phyloP scores from a whole-genome alignment of 257 asterid species.

The Penstemon eatonii region DNA sequence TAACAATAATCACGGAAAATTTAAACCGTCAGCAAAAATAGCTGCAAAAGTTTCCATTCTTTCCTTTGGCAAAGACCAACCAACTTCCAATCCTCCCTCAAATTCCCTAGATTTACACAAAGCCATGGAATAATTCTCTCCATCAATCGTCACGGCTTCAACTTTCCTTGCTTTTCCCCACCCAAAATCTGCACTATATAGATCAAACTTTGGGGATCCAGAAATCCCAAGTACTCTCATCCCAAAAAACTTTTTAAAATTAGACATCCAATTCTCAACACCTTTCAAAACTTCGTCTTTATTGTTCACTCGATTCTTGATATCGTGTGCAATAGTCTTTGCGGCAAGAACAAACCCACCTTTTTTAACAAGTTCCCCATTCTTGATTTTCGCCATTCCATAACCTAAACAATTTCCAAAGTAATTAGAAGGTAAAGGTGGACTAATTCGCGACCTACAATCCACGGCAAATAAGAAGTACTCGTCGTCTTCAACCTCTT shows the following conservation, averaged over 20 bases:
- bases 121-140: constrained; percentile 36
- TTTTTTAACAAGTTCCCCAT: constrained; percentile 24
- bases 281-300: constrained; percentile 29
- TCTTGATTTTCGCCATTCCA: constrained; percentile 25
- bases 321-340: constrained; percentile 32
- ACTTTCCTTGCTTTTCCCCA: constrained; percentile 46
- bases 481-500: constrained; percentile 16
- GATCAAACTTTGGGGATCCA: constrained; percentile 54
- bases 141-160: constrained; percentile 41
- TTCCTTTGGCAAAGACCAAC: constrained; percentile 31
- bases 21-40: constrained; percentile 31
- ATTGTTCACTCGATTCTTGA: constrained; percentile 28
- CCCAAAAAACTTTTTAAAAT: background rate
- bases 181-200: constrained; percentile 46
- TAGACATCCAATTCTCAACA: constrained; percentile 33
- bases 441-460: constrained; percentile 34
- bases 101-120: constrained; percentile 32
- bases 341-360: constrained; percentile 44
- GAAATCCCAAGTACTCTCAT: constrained; percentile 27
- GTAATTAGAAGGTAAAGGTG: constrained; percentile 47
- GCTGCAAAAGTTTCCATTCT: constrained; percentile 40
- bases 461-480: constrained; percentile 30
- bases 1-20: background rate
- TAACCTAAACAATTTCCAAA: constrained; percentile 51
- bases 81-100: constrained; percentile 42